These are phyloP conservation scores for Phytopythium vexans DNA, from an alignment of 352 stramenopile species.

Conservation along the genomic window DNA sequence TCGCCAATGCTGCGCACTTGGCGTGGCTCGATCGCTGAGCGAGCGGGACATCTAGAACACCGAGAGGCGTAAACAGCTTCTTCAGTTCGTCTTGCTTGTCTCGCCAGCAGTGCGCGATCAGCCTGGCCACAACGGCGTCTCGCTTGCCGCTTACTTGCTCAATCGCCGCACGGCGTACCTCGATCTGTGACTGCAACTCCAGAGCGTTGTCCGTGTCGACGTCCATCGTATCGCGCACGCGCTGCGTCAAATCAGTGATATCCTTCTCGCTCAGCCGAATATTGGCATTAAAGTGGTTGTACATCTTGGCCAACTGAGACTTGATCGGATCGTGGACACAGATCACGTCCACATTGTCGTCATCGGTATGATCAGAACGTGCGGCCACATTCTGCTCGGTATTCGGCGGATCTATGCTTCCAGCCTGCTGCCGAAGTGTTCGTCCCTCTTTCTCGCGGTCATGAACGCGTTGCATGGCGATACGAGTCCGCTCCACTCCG, in stretches of 20 bases:
- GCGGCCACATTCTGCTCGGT: too few species aligned
- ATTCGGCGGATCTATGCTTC: too few species aligned
- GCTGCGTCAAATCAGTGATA: slow-evolving; percentile 19
- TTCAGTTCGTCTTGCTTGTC: not conserved
- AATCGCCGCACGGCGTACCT: slow-evolving; percentile 33
- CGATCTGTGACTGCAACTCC: slow-evolving; percentile 31
- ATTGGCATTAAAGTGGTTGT: slow-evolving; percentile 34
- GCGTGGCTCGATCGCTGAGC: slow-evolving; percentile 8
- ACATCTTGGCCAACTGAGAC: slow-evolving; percentile 17
- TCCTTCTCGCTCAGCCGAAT: slow-evolving; percentile 41
- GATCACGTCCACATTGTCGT: too few species aligned
- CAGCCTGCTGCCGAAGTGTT: too few species aligned
- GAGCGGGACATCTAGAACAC: slow-evolving; percentile 2
- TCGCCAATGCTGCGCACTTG: slow-evolving; percentile 8
- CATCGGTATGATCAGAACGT: too few species aligned
- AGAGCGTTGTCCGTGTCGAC: slow-evolving; percentile 16
- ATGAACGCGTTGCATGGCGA: too few species aligned
- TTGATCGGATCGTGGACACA: slow-evolving; percentile 12
- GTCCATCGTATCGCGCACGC: slow-evolving; percentile 17
- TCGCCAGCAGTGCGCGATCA: slow-evolving; percentile 30
- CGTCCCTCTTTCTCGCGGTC: too few species aligned
- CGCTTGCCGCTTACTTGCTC: slow-evolving; percentile 23
- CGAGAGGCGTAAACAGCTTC: slow-evolving; percentile 4
- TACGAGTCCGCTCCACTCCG: too few species aligned
- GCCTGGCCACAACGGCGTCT: slow-evolving; percentile 36